Evolutionary conservation across 352 stramenopile genomes (phyloP).

Genomic region (Pythium aristosporum): DNA sequence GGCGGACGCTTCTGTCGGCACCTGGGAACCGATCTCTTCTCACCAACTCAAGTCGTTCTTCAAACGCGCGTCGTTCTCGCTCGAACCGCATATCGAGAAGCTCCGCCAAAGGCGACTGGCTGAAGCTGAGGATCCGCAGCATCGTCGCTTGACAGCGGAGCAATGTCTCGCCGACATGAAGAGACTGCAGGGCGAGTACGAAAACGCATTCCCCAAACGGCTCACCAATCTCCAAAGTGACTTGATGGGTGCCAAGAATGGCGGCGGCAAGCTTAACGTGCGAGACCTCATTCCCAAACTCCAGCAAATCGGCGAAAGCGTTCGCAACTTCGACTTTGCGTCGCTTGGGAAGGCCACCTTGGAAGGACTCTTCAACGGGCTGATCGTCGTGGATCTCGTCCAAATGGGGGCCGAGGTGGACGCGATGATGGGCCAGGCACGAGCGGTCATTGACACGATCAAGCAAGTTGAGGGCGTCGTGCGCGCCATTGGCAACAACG

Average conservation of each 20-base stretch:
- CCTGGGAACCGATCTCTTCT: background rate
- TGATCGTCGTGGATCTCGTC: background rate
- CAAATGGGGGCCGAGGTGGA: background rate
- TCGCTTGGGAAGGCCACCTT: background rate
- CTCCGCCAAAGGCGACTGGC: background rate
- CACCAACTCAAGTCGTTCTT: background rate
- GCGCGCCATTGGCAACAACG: constrained; percentile 8
- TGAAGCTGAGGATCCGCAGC: background rate
- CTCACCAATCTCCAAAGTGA: too few species aligned
- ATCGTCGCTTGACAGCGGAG: background rate
- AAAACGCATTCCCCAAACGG: too few species aligned
- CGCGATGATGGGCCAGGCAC: background rate
- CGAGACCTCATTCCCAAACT: background rate
- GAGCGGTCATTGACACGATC: constrained; percentile 2
- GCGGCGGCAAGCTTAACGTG: background rate
- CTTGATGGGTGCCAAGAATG: background rate
- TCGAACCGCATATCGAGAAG: background rate
- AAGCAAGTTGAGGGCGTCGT: background rate
- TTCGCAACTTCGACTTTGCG: constrained; percentile 13
- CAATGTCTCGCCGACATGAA: background rate
- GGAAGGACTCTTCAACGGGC: background rate
- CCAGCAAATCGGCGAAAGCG: background rate
- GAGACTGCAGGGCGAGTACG: background rate
- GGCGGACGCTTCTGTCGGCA: too few species aligned
- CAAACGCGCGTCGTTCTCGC: constrained; percentile 5